These are phyloP conservation scores for Mollisiaceae sp. DNA, from an alignment of 2,329 filamentous ascomycete species.

Conservation along the genomic window DNA sequence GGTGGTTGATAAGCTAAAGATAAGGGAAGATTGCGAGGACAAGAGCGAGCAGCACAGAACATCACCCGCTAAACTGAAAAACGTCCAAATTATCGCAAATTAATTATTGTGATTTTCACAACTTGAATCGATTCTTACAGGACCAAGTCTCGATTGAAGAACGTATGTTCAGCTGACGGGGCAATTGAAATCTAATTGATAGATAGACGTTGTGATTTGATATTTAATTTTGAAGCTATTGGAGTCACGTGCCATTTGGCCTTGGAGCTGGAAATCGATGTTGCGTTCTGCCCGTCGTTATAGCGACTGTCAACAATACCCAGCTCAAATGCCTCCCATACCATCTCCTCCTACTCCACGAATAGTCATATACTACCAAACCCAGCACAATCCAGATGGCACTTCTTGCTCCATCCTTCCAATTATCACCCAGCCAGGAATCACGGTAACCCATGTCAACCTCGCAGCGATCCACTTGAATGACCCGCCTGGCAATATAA, in stretches of 20 bases:
- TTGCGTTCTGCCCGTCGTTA: neutral
- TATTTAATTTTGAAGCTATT: neutral
- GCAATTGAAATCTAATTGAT: too few relatives aligned
- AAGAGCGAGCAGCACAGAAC: too few relatives aligned
- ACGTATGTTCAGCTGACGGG: too few relatives aligned
- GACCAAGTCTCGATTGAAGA: too few relatives aligned
- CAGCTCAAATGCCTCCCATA: constrained; percentile 39
- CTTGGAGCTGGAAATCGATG: neutral
- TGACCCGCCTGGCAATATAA: constrained; percentile 56
- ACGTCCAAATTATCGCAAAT: neutral
- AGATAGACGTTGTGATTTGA: too few relatives aligned
- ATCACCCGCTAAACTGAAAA: too few relatives aligned
- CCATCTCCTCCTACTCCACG: constrained; percentile 36
- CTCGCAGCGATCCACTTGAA: constrained; percentile 88
- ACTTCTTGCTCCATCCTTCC: constrained; percentile 66
- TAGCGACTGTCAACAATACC: neutral
- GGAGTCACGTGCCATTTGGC: neutral
- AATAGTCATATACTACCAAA: constrained; percentile 67
- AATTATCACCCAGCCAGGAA: constrained; percentile 51
- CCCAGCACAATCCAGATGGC: constrained; percentile 59
- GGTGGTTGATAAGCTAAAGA: too few relatives aligned
- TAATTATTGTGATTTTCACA: neutral
- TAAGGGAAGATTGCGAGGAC: too few relatives aligned
- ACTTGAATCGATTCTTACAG: too few relatives aligned
- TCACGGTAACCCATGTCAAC: constrained; percentile 79